A percentile compares a stretch with the other conserved stretches of the same genome.
Evolutionary conservation across 2,329 filamentous ascomycete genomes (phyloP).

Genomic region (Nakataea oryzae): DNA sequence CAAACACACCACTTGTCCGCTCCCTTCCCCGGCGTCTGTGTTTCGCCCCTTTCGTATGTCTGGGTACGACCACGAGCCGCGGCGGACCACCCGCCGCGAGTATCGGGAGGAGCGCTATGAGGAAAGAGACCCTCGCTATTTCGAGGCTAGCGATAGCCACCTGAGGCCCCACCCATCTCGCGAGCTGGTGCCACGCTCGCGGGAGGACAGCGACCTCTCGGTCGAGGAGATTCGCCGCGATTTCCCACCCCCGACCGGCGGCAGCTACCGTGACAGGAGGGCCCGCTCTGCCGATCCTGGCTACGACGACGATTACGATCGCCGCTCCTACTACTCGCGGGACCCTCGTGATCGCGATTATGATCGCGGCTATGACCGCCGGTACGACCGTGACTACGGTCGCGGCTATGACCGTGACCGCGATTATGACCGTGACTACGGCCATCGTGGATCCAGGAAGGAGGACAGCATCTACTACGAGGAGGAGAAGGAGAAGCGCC

Average conservation of each 20-base stretch:
- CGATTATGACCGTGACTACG: constrained; percentile 28
- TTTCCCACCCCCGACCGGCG: constrained; percentile 60
- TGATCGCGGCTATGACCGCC: constrained; percentile 28
- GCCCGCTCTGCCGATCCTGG: constrained; percentile 55
- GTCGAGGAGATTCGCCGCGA: constrained; percentile 78
- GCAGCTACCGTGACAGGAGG: constrained; percentile 38
- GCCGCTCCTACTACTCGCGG: constrained; percentile 20
- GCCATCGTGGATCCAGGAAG: constrained; percentile 38
- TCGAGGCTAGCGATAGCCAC: constrained; percentile 40
- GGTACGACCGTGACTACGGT: constrained; percentile 33
- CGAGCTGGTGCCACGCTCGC: constrained; percentile 46
- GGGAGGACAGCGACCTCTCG: constrained; percentile 64
- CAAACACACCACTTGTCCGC: background rate
- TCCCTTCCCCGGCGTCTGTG: background rate
- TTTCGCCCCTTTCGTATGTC: constrained; percentile 20
- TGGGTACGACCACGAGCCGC: constrained; percentile 44
- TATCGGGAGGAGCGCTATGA: constrained; percentile 43
- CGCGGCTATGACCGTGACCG: constrained; percentile 34
- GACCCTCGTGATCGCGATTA: constrained; percentile 31
- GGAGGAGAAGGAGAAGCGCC: constrained; percentile 44
- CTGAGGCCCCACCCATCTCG: constrained; percentile 32
- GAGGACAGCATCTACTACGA: constrained; percentile 38
- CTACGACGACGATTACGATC: constrained; percentile 48
- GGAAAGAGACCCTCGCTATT: constrained; percentile 40
- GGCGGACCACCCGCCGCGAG: constrained; percentile 27